These are phyloP conservation scores for Phytophthora multivora DNA, from an alignment of 352 stramenopile species.

Conservation along the genomic window DNA sequence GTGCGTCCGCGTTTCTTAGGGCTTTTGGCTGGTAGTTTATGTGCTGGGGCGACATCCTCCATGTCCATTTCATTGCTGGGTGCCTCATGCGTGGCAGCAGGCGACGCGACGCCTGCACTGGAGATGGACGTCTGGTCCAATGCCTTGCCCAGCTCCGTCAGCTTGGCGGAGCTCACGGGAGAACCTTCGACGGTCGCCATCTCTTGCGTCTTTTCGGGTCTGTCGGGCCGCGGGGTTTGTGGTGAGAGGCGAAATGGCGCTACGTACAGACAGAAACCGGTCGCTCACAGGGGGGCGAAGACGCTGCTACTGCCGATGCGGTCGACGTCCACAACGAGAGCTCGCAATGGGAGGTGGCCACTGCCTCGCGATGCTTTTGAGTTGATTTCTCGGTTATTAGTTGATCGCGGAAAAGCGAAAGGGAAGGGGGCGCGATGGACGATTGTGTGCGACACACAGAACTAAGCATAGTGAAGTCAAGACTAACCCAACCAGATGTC, in stretches of 20 bases:
- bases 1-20: constrained; percentile 88
- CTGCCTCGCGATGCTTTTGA: constrained; percentile 12
- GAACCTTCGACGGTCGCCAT: constrained; percentile 43
- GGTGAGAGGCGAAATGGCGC: neutral
- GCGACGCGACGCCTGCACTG: constrained; percentile 21
- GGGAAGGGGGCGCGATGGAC: constrained; percentile 29
- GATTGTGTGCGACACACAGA: constrained; percentile 12
- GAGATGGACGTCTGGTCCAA: constrained; percentile 81
- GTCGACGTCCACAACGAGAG: neutral
- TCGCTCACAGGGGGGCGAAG: neutral
- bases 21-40: constrained; percentile 55
- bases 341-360: neutral
- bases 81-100: constrained; percentile 14
- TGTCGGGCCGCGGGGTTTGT: constrained; percentile 3
- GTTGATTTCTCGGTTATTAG: constrained; percentile 17
- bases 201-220: constrained; percentile 21
- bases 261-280: neutral
- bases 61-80: constrained; percentile 9
- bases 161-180: constrained; percentile 55
- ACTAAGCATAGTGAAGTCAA: neutral
- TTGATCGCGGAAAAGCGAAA: constrained; percentile 10
- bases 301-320: neutral
- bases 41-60: constrained; percentile 5
- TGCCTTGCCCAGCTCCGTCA: constrained; percentile 78
- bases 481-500: neutral